Conservation (phyloP, 192 early-diverging fungal species). For the Coemansia sp. region DNA sequence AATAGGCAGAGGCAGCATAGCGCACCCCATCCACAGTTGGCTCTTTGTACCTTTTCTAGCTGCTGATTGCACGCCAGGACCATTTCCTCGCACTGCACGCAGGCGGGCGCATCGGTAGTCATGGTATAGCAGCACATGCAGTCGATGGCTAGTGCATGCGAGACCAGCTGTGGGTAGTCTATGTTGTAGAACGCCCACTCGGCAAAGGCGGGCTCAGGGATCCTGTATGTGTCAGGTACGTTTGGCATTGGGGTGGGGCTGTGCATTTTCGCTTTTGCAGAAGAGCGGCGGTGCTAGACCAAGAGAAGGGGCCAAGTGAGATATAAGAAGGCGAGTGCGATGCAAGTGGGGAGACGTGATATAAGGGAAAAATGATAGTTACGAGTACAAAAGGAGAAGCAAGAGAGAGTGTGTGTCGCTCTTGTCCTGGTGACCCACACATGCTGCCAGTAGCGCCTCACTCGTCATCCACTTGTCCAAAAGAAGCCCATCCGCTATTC, state of each 20-base stretch:
- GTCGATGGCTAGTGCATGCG: conserved; percentile 7
- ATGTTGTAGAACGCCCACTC: conserved; percentile 53
- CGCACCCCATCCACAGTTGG: too few species aligned
- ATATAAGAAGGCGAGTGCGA: background rate
- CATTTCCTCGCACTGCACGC: conserved; percentile 26
- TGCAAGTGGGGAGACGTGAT: background rate
- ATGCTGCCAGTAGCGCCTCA: too few species aligned
- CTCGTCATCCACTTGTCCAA: too few species aligned
- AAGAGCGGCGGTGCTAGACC: too few species aligned
- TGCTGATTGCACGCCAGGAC: conserved; percentile 19
- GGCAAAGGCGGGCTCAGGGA: conserved; percentile 42
- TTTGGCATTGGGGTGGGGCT: background rate
- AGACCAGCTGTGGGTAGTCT: conserved; percentile 24
- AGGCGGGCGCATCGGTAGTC: background rate
- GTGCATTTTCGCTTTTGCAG: background rate
- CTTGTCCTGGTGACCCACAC: too few species aligned
- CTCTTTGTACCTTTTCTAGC: conserved; percentile 40
- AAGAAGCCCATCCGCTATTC: too few species aligned
- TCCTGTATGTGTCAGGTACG: conserved; percentile 15
- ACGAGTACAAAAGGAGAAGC: too few species aligned
- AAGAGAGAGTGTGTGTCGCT: background rate
- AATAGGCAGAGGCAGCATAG: background rate
- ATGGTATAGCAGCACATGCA: conserved; percentile 12
- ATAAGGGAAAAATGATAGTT: background rate
- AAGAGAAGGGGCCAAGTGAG: too few species aligned